Conservation (phyloP, 257 asterid genomes). For the Solanum corneliomulleri region DNA sequence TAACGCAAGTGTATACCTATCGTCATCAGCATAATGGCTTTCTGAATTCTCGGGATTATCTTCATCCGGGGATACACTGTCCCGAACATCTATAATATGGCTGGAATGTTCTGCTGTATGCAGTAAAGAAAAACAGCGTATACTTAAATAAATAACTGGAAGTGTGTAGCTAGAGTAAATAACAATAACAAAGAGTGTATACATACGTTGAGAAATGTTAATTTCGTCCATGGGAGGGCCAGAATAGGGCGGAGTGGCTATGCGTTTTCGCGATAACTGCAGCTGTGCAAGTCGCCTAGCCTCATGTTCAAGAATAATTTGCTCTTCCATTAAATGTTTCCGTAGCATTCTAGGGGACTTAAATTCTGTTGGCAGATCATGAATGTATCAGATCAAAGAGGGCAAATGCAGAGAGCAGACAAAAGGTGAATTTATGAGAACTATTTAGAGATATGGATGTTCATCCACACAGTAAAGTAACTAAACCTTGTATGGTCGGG, state of each 20-base stretch:
- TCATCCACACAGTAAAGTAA: background rate
- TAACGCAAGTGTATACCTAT: constrained; percentile 30
- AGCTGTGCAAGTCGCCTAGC: constrained; percentile 46
- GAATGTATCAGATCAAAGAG: background rate
- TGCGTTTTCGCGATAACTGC: constrained; percentile 31
- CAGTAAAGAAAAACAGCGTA: background rate
- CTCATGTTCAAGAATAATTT: constrained; percentile 43
- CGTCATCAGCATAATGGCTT: constrained; percentile 34
- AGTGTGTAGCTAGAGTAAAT: background rate
- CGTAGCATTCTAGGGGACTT: constrained; percentile 30
- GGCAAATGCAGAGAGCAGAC: background rate
- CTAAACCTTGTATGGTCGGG: background rate
- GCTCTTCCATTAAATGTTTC: constrained; percentile 45
- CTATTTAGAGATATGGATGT: background rate
- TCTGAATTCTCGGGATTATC: constrained; percentile 25
- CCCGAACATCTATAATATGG: constrained; percentile 26
- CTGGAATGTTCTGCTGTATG: constrained; percentile 29
- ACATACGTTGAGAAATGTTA: constrained; percentile 35
- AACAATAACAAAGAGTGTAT: background rate
- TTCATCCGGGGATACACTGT: constrained; percentile 30
- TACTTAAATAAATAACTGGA: background rate
- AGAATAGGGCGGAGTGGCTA: constrained; percentile 16
- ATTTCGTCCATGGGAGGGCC: constrained; percentile 40
- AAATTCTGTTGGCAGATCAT: constrained; percentile 30
- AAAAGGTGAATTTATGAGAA: background rate